Base-by-base conservation (phyloP, 2,329 filamentous ascomycete species). In the Botryosphaeria dothidea region DNA sequence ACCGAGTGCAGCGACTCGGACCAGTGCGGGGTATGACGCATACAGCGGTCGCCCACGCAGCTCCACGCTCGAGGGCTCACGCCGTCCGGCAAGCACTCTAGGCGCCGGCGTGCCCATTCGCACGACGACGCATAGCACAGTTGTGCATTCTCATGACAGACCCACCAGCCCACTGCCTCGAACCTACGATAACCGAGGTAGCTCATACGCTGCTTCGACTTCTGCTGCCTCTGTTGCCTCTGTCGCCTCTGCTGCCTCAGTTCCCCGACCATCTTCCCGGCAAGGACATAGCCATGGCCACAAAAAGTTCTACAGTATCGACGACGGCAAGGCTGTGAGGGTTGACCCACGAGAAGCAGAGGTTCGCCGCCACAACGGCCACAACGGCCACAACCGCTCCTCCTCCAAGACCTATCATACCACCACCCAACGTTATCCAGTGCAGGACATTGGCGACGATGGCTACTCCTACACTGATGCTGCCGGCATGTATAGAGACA, bases 401-500 rank as follows among this genome's bases (percentile, higher is more conserved):
- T 67, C 36, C 36, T 23, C 29, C 25, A 67, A 48, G 57, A 31
- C 64, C 56, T 56, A 46, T 27, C 56, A 72, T 49, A 72, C 71
- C 66, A 72, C 68, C 49, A 72, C 75, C 54, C 31, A 72, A 73
- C 56, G 54, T 43, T 57, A 57, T 49, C 62, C 51, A 23, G 51
- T 57, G 43, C 54, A 60, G 45, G 80, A 82, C 45, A 56, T 77
- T 43, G 71, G 70, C 34, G 79, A 81, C 52, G 78, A 79, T 52
- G 77, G 75, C 58, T 83, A 79, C 68, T 83, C 81, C 3, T 84
- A 84, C 72, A 83, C 81, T 1, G 81, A 83, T 67, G 73, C 82
- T 3, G 80, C 80, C 9, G 76, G 77, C 69, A 84, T 84, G 82
- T 84, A 81, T 70, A 74, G 77, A 46, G 81, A 83, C 62, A 84